Base-by-base conservation (phyloP, 2,329 filamentous ascomycete species). In the Aureobasidium namibiae region DNA sequence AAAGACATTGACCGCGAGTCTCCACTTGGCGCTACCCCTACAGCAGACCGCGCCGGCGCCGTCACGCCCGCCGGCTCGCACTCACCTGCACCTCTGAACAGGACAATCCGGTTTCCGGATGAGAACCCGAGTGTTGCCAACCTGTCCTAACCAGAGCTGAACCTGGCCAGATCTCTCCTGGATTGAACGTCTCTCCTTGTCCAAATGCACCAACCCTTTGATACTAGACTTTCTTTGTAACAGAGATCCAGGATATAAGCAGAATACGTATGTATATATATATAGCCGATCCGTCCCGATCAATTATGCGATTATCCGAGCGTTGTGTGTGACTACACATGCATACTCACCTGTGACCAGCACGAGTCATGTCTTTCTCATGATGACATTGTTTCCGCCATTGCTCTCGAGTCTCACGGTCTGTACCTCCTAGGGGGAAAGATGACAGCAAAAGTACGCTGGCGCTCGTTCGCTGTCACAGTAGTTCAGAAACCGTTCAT, bases 51-150 rank as follows among this genome's bases (percentile, higher is more conserved):
- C 13, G 42, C 38, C 42, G 21, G 31, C 56, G 18, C 44, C 50
- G 21, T 54, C 31, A 49, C 36, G 10, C 46, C 56, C 18, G 8
- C 41, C 33, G 31, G n/a, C 16, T 49, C 44, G 10, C 44, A 29
- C 24, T 49, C 44, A 16, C 44, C 57, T 33, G n/a, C 59, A 6
- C 66, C 60, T 26, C 26, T 64, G 61, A 65, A 69, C 42, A 63
- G 69, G 31, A 71, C 65, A 41, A 71, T 71, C 50, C 64, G 67
- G 11, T 71, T 70, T 41, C 62, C 61, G 21, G 69, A 70, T 48
- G 67, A 70, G 18, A 58, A n/a, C 26, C 33, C 44, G 11, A 58
- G 54, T 34, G 42, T 48, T 26, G 39, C 54, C 42, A 18, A 21
- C 18, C 26, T 21, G 1, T 38, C 48, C 7, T 39, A 34, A 52